Evolutionary conservation across 139 green algal species (phyloP), one percentile per base, ranked within the genome.

Genomic region (Chlamydomonas eustigma): DNA sequence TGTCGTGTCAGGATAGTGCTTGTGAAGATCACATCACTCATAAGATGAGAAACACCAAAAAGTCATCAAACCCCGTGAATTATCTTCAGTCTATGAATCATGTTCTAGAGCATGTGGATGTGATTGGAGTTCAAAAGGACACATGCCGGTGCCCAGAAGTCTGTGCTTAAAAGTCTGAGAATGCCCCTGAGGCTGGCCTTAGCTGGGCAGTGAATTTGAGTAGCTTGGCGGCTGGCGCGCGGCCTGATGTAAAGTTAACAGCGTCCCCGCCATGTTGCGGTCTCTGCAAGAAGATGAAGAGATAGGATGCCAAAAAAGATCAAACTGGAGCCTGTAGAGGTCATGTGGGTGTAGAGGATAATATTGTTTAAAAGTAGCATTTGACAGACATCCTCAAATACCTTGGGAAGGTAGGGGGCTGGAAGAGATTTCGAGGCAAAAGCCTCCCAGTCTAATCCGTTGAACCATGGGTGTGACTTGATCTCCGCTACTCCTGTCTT

Each of bases 401-500:
- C 52, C 52, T 68, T 68, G 22, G 92, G 92, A 0, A 94, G 74
- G 82, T 92, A 94, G 0, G 90, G 91, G 5, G 91, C 85, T 31
- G 71, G 77, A 70, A 97, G 74, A 32, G 79, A 74, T 37, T 83
- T 81, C 38, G 79, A 80, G 8, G 69, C 71, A 52, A 97, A 93
- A 0, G 83, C 84, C 0, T 86, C 77, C 93, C 93, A 97, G 83
- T 97, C 89, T 81, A 97, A 94, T 63, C 82, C 86, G 5, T 78
- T 63, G 76, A 98, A 98, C 91, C 91, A 98, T 68, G 92, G 85
- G 84, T 98, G 94, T 0, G 67, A 38, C 81, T 94, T 94, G 50
- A 98, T 85, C 73, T 93, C 90, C 0, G 70, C 71, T 0, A 83
- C 86, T 1, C 91, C 93, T 6, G 79, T 82, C 37, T 86, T 79